Evolutionary conservation across 192 early-diverging fungal genomes (phyloP), one percentile per base, ranked within the genome.

Genomic region (Globomyces pollinis-pini): DNA sequence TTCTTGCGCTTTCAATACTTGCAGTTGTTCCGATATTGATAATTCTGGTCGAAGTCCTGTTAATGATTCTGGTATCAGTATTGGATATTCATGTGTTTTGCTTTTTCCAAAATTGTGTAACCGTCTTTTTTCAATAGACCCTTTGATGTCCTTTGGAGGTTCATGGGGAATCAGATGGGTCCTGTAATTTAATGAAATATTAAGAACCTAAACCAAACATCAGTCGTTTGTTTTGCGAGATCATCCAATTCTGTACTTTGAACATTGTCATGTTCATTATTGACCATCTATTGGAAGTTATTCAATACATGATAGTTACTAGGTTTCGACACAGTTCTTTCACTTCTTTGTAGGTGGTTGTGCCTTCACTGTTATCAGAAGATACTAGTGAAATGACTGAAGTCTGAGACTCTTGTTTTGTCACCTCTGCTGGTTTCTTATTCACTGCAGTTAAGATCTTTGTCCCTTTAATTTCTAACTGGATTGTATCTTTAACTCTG

Each of bases 391-490:
- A 55, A 1, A 55, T 20, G 0, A 39, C 0, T 39, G 38, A 39
- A 0, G 38, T 55, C n/a, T 55, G 34, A 20, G 53, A 55, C 53
- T 32, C 38, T 35, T 55, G 8, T 12, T 55, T 20, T 28, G 53
- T 7, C n/a, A 47, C 44, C 28, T 20, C 23, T 47, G n/a, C 44
- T 47, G 44, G 18, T 26, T 8, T 26, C 6, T 5, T 8, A 28
- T 55, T 55, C 38, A 13, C 29, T 33, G 20, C 35, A 55, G 11
- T 5, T n/a, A n/a, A n/a, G n/a, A n/a, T n/a, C n/a, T n/a, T n/a
- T n/a, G n/a, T n/a, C n/a, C n/a, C n/a, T n/a, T n/a, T n/a, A n/a
- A n/a, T n/a, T n/a, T n/a, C n/a, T n/a, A n/a, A n/a, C n/a, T n/a
- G n/a, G n/a, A n/a, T n/a, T n/a, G n/a, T n/a, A n/a, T n/a, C n/a